A percentile compares a stretch with the other conserved stretches of the same genome.
Evolutionary conservation across 129 eudicot species (phyloP).

Genomic region (Glebionis coronaria): DNA sequence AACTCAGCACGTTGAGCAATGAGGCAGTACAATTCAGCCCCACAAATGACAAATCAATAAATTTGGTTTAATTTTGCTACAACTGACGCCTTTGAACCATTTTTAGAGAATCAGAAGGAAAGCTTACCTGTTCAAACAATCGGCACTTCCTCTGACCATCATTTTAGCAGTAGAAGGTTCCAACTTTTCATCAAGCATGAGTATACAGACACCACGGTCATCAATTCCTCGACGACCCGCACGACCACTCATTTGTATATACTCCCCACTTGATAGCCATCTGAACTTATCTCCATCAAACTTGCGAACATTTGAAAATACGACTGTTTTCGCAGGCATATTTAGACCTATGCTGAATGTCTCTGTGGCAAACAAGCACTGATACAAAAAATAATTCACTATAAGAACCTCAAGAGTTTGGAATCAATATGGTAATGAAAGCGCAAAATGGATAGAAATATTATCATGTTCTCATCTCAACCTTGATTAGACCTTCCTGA

Average conservation of each 20-base stretch:
- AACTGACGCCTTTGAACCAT: constrained; percentile 1
- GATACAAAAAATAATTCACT: constrained; percentile 29
- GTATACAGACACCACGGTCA: constrained; percentile 98
- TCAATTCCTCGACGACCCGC: constrained; percentile 99
- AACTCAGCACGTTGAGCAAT: constrained; percentile 5
- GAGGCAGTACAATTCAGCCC: not conserved
- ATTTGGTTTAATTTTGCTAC: not conserved
- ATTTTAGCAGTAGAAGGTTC: constrained; percentile 97
- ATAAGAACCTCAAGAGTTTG: constrained; percentile 6
- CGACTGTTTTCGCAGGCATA: constrained; percentile 99
- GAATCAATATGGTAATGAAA: constrained; percentile 13
- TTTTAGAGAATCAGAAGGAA: not conserved
- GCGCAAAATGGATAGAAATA: not conserved
- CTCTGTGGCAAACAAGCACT: constrained; percentile 99
- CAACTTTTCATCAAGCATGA: constrained; percentile 96
- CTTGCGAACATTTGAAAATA: constrained; percentile 94
- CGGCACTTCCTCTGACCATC: constrained; percentile 99
- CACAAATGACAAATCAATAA: not conserved
- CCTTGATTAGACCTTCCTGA: constrained; percentile 99
- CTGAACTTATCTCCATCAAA: constrained; percentile 99
- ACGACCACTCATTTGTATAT: constrained; percentile 99
- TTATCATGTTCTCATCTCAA: constrained; percentile 27
- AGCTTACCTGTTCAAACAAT: constrained; percentile 86
- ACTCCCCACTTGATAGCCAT: too few species aligned
- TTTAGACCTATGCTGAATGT: constrained; percentile 98